Evolutionary conservation across 75 land plant species (phyloP).

Genomic region (Cupressus sempervirens): DNA sequence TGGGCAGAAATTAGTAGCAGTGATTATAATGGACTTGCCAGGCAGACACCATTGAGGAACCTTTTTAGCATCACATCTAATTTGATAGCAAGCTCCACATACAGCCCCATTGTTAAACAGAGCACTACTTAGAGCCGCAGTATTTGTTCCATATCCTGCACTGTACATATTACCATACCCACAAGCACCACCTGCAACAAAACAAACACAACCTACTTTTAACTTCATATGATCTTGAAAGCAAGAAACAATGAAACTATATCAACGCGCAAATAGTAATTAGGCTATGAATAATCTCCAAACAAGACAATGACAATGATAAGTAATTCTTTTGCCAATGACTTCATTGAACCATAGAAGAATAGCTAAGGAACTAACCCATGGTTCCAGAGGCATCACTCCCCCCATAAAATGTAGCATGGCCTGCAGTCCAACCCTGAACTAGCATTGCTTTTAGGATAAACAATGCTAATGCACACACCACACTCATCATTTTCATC

Average conservation of each 20-base stretch:
- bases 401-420: background rate
- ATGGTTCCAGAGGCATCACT: background rate
- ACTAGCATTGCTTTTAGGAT: background rate
- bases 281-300: too few species aligned
- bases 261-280: too few species aligned
- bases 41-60: background rate
- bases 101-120: constrained; percentile 15
- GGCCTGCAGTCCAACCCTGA: background rate
- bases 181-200: constrained; percentile 34
- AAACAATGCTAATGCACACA: background rate
- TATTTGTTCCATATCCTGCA: constrained; percentile 19
- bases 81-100: constrained; percentile 29
- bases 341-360: too few species aligned
- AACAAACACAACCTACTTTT: background rate
- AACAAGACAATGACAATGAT: too few species aligned
- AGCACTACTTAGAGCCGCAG: constrained; percentile 22
- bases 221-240: background rate
- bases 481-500: background rate
- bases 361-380: background rate
- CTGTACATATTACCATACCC: constrained; percentile 31
- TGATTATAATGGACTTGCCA: constrained; percentile 3
- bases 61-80: constrained; percentile 1
- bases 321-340: too few species aligned
- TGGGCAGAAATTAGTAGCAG: constrained; percentile 20
- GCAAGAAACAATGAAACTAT: too few species aligned